These are phyloP conservation scores for Penicillium griseofulvum DNA, from an alignment of 2,329 filamentous ascomycete genomes.

Conservation along the genomic window DNA sequence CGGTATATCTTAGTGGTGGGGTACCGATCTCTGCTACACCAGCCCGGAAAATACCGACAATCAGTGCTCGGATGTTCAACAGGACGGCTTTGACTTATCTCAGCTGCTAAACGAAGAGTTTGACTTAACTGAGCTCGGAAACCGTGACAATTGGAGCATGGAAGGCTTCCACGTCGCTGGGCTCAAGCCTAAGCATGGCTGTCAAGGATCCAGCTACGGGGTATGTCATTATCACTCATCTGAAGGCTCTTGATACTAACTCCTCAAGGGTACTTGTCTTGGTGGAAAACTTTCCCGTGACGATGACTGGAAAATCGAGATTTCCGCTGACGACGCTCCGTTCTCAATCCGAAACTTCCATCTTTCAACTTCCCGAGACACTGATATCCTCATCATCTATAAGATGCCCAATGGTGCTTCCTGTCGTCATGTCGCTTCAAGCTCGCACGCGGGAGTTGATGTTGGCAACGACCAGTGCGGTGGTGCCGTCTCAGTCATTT, in stretches of 20 bases:
- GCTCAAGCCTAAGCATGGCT: slow-evolving; percentile 63
- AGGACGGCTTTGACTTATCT: slow-evolving; percentile 67
- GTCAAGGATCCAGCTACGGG: slow-evolving; percentile 22
- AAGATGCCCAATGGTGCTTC: slow-evolving; percentile 73
- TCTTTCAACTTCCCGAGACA: slow-evolving; percentile 69
- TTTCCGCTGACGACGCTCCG: slow-evolving; percentile 26
- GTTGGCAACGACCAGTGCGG: slow-evolving; percentile 85
- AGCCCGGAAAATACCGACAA: slow-evolving; percentile 73
- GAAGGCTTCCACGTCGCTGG: slow-evolving; percentile 70
- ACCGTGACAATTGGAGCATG: slow-evolving; percentile 62
- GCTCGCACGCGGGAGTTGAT: slow-evolving; percentile 63
- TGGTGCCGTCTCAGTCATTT: slow-evolving; percentile 75
- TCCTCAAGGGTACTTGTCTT: slow-evolving; percentile 57
- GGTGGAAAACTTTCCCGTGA: slow-evolving; percentile 57
- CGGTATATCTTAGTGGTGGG: slow-evolving; percentile 41
- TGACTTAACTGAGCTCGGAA: slow-evolving; percentile 61
- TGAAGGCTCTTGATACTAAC: background rate
- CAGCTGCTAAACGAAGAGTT: slow-evolving; percentile 61
- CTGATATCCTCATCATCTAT: slow-evolving; percentile 79
- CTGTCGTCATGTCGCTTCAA: slow-evolving; percentile 73
- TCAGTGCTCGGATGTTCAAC: slow-evolving; percentile 66
- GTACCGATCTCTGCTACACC: slow-evolving; percentile 55
- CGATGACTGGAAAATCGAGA: slow-evolving; percentile 31
- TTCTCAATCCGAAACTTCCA: slow-evolving; percentile 75
- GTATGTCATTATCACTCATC: slow-evolving; percentile 38